Evolutionary conservation across 345 rosid genomes (phyloP).

Genomic region (Iberis pinnata): DNA sequence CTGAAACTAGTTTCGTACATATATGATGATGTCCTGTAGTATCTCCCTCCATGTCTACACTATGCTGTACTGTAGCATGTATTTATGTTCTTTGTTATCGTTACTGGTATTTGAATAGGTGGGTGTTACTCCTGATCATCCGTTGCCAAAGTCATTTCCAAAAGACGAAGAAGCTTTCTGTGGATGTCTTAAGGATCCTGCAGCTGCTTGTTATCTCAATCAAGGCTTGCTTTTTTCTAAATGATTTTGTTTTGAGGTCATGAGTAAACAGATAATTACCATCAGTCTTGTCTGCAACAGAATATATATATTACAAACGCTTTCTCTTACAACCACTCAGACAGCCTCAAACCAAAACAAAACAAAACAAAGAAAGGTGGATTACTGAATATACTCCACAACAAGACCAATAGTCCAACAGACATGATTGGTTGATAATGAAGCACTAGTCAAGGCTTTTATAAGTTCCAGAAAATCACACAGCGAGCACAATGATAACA

Average conservation of each 20-base stretch:
- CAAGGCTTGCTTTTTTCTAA: conserved; percentile 55
- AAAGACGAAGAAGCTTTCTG: conserved; percentile 72
- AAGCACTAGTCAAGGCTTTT: conserved; percentile 4
- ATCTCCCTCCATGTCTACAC: background rate
- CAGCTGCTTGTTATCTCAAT: conserved; percentile 57
- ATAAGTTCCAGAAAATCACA: conserved; percentile 29
- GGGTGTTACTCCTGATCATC: conserved; percentile 89
- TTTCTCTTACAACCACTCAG: conserved; percentile 6
- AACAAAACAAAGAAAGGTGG: background rate
- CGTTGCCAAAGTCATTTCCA: conserved; percentile 70
- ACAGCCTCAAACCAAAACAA: conserved; percentile 7
- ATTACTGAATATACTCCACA: background rate
- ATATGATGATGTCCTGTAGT: background rate
- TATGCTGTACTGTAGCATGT: background rate
- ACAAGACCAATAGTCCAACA: conserved; percentile 3
- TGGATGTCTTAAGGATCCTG: conserved; percentile 67
- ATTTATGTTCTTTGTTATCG: background rate
- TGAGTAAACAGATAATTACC: background rate
- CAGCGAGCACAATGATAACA: conserved; percentile 67
- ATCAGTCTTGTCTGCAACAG: background rate
- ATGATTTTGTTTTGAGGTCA: conserved; percentile 22
- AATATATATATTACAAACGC: conserved; percentile 9
- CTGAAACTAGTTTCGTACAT: conserved; percentile 2
- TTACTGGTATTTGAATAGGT: conserved; percentile 38
- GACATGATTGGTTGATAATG: conserved; percentile 2